Evolutionary conservation across 2,329 filamentous ascomycete genomes (phyloP), one percentile per base, ranked within the genome.

Genomic region (Nemania sp.): DNA sequence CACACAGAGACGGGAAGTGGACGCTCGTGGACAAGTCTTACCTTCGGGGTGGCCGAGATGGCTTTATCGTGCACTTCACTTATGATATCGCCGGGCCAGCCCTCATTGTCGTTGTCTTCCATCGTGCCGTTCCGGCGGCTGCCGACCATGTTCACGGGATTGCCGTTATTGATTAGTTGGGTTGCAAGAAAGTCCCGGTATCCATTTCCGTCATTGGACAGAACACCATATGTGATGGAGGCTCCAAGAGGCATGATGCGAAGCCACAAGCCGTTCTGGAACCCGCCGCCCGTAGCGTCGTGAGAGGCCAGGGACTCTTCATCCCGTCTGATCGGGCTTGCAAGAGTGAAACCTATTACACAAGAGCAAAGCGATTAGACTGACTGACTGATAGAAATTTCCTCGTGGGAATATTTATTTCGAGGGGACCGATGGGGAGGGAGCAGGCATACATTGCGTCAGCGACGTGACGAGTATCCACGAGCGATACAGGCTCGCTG

Each of bases 171-270:
- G 10, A 66, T 61, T 15, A 80, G 70, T 53, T 71, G 58, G 39
- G 76, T 68, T 13, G 72, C 72, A 11, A 81, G 72, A 29, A 54
- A 46, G 47, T 74, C 63, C 9, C 76, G 72, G 67, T 76, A 78
- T 15, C 76, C 76, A 49, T 76, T 76, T 11, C 71, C 71, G 57
- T 73, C 68, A 11, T 56, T 67, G 0, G 75, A 77, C 1, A 55
- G 66, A 25, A 66, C 63, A 17, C 76, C 76, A 56, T 70, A 74
- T 5, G 74, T 77, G 59, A 78, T 74, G 42, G 75, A 76, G 37
- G 74, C 76, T 13, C 76, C 76, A 1, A 78, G 67, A 0, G 75
- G 74, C 73, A 78, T 76, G 37, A 76, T 71, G 10, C 72, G 68
- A 18, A 74, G 61, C 20, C 67, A 63, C 10, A 73, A 51, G 34